Evolutionary conservation across 352 stramenopile genomes (phyloP).

Genomic region (Phytophthora sojae): DNA sequence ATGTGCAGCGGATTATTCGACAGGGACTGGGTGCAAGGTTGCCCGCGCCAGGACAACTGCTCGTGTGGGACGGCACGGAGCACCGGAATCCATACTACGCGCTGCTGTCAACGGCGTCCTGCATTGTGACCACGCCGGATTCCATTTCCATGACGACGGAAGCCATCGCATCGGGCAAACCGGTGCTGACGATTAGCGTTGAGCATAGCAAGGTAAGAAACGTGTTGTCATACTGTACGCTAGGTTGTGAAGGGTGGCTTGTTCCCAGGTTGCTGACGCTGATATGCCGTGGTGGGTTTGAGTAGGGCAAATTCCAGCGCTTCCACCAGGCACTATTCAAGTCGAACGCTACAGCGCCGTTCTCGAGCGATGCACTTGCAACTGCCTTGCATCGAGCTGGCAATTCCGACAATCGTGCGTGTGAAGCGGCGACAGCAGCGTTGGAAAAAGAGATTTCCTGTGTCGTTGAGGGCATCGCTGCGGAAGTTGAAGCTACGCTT

Average conservation of each 20-base stretch:
- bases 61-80: conserved; percentile 63
- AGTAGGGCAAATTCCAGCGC: conserved; percentile 57
- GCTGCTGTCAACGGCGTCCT: conserved; percentile 56
- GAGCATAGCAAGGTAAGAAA: conserved; percentile 51
- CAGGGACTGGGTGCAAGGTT: conserved; percentile 30
- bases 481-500: conserved; percentile 4
- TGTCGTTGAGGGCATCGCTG: conserved; percentile 38
- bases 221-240: background rate
- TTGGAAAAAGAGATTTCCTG: conserved; percentile 53
- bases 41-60: conserved; percentile 36
- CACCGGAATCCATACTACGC: conserved; percentile 68
- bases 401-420: background rate
- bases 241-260: background rate
- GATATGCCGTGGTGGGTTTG: conserved; percentile 1
- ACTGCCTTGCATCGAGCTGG: background rate
- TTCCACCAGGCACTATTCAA: conserved; percentile 59
- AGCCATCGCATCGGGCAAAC: conserved; percentile 60
- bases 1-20: conserved; percentile 48
- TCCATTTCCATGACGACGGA: conserved; percentile 88
- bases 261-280: background rate
- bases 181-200: conserved; percentile 59
- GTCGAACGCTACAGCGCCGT: conserved; percentile 36
- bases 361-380: conserved; percentile 29
- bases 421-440: conserved; percentile 7
- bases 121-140: conserved; percentile 76